These are phyloP conservation scores for Chalciporus piperatus DNA, from an alignment of 768 basidiomycete genomes.

Conservation along the genomic window DNA sequence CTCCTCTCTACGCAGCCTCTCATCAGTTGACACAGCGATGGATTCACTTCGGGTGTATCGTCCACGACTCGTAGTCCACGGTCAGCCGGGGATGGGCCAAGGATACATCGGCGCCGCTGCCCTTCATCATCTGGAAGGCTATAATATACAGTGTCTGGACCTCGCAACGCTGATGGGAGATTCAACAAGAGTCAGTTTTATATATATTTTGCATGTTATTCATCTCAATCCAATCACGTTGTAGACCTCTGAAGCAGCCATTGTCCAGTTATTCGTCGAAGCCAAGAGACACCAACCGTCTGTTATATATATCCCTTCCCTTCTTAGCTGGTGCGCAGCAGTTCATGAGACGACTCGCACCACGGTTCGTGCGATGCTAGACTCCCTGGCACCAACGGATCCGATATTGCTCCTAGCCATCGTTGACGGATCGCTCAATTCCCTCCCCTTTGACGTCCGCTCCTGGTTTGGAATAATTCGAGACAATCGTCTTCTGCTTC, in stretches of 20 bases:
- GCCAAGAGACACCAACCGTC: constrained; percentile 97
- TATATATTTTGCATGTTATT: background rate
- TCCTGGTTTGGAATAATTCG: constrained; percentile 85
- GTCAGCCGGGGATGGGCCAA: constrained; percentile 87
- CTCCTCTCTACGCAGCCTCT: background rate
- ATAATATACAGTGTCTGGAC: constrained; percentile 92
- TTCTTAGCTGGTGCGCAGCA: constrained; percentile 80
- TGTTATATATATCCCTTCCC: constrained; percentile 90
- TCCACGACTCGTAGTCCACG: constrained; percentile 83
- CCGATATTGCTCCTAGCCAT: constrained; percentile 91
- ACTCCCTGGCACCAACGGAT: constrained; percentile 86
- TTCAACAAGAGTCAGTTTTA: constrained; percentile 70
- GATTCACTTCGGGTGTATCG: constrained; percentile 89
- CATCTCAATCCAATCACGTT: constrained; percentile 2
- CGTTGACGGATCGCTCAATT: constrained; percentile 70
- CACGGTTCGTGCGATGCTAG: constrained; percentile 87
- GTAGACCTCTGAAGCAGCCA: constrained; percentile 86
- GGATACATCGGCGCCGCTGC: constrained; percentile 85
- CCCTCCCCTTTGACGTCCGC: constrained; percentile 78
- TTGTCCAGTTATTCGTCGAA: constrained; percentile 94
- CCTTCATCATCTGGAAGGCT: constrained; percentile 92
- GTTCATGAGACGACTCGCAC: constrained; percentile 81
- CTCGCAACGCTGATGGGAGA: constrained; percentile 86
- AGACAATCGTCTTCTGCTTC: constrained; percentile 71
- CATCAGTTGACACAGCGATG: constrained; percentile 57